Conservation (phyloP, 1,284 basidiomycete species). For the Ustilago nuda region DNA sequence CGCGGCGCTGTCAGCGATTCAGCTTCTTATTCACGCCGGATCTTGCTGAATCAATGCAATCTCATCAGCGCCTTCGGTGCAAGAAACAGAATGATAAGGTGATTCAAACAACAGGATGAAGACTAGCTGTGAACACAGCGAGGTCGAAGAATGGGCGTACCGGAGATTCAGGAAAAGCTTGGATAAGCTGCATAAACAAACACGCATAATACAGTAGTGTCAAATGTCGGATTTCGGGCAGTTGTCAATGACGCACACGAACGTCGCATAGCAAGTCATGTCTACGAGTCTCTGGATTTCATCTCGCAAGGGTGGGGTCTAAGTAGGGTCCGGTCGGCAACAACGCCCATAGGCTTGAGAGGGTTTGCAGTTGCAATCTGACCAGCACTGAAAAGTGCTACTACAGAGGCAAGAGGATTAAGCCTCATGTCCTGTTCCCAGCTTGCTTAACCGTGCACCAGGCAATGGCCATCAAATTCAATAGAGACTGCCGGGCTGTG, state of each 20-base stretch:
- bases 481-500: background rate
- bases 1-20: background rate
- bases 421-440: conserved; percentile 6
- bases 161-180: conserved; percentile 12
- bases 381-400: background rate
- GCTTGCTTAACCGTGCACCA: conserved; percentile 13
- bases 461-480: conserved; percentile 7
- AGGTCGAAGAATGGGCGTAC: background rate
- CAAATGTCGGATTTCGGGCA: conserved; percentile 19
- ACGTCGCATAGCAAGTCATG: background rate
- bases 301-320: conserved; percentile 10
- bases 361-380: conserved; percentile 14
- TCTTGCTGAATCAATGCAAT: background rate
- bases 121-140: background rate
- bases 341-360: background rate
- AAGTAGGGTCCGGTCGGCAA: conserved; percentile 14
- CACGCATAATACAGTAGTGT: background rate
- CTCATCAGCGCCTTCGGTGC: background rate
- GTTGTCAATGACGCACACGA: conserved; percentile 17
- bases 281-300: background rate
- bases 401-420: background rate
- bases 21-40: background rate
- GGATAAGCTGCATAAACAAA: conserved; percentile 30
- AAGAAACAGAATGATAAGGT: background rate
- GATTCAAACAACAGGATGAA: background rate